phyloP scores from a whole-genome alignment of 345 rosid genomes.

The Sisymbrium altissimum region DNA sequence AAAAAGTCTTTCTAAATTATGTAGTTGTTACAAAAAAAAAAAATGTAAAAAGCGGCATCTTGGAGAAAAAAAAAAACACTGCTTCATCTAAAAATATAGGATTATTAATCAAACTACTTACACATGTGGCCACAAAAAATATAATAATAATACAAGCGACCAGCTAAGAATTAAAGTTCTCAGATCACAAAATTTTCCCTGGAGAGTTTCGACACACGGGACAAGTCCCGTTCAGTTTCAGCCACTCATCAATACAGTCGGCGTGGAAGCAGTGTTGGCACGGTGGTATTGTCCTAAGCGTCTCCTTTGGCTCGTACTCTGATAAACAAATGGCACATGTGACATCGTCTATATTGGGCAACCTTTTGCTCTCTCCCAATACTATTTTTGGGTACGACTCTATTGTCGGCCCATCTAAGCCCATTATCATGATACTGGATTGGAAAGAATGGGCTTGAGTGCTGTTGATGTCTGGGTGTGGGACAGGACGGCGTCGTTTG shows the following conservation, averaged over 20 bases:
- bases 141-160: neutral
- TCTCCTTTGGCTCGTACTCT: slow-evolving; percentile 55
- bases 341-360: slow-evolving; percentile 44
- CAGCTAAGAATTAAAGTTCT: neutral
- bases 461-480: slow-evolving; percentile 27
- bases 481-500: slow-evolving; percentile 3
- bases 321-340: slow-evolving; percentile 54
- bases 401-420: slow-evolving; percentile 47
- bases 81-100: too few species aligned
- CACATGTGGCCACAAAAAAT: neutral
- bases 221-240: slow-evolving; percentile 49
- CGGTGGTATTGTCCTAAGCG: slow-evolving; percentile 47
- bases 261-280: slow-evolving; percentile 69
- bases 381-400: slow-evolving; percentile 57
- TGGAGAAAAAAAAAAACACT: too few species aligned
- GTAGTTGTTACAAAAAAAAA: too few species aligned
- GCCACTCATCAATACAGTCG: slow-evolving; percentile 60
- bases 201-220: slow-evolving; percentile 61
- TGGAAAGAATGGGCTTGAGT: slow-evolving; percentile 20
- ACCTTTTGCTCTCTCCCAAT: slow-evolving; percentile 50
- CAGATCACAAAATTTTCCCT: neutral
- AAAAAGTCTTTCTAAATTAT: too few species aligned
- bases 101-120: neutral
- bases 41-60: too few species aligned
- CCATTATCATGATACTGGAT: slow-evolving; percentile 15